These are phyloP conservation scores for Sonneratia caseolaris DNA, from an alignment of 345 rosid species.

Conservation along the genomic window DNA sequence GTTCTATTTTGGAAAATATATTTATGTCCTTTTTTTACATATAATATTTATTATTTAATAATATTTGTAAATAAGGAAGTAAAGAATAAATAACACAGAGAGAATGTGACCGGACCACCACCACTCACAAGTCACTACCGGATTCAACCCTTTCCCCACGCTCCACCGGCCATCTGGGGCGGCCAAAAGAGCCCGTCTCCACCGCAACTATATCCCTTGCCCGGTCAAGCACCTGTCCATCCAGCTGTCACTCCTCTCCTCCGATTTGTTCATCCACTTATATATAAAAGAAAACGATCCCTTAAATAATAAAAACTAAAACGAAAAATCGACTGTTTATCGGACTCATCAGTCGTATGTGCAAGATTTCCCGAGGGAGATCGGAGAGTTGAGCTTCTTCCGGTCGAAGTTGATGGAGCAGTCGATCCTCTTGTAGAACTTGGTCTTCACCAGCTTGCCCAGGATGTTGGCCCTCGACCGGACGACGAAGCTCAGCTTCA, in stretches of 20 bases:
- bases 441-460: conserved; percentile 85
- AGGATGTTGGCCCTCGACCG: conserved; percentile 72
- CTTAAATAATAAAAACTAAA: no score
- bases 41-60: not conserved
- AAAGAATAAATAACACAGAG: not conserved
- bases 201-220: not conserved
- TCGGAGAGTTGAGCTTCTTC: conserved; percentile 50
- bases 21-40: not conserved
- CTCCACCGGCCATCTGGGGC: conserved; percentile 1
- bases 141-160: not conserved
- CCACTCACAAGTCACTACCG: not conserved
- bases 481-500: conserved; percentile 47
- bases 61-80: not conserved
- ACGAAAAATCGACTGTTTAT: not conserved
- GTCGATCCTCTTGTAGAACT: conserved; percentile 52
- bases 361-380: conserved; percentile 66
- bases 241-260: not conserved
- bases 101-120: not conserved
- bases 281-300: no score
- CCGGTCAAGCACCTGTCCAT: not conserved
- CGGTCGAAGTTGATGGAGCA: conserved; percentile 57
- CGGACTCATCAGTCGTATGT: conserved; percentile 24
- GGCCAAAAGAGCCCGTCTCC: not conserved
- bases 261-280: no score
- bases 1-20: not conserved